Conservation (phyloP, 495 filamentous ascomycete species). For the Penicillium canariense region DNA sequence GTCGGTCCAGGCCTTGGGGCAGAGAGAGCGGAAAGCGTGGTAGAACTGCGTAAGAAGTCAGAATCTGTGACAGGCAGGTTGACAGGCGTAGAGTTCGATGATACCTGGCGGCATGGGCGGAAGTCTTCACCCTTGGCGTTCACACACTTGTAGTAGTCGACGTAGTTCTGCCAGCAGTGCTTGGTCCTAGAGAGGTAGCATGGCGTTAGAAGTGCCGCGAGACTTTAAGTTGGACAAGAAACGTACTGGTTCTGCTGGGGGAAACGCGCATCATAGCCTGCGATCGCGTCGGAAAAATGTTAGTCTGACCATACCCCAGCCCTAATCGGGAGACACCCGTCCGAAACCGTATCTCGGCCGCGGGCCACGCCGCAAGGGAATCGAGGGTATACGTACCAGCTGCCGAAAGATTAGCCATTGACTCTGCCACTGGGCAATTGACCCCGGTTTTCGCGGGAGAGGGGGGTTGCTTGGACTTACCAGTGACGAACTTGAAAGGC, state of each 20-base stretch:
- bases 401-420: conserved; percentile 49
- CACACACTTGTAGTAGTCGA: conserved; percentile 99
- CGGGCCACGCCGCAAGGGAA: conserved; percentile 13
- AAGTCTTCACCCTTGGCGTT: conserved; percentile 99
- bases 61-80: not conserved
- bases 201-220: conserved; percentile 10
- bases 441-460: conserved; percentile 21
- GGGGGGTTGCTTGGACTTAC: conserved; percentile 55
- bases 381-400: conserved; percentile 43
- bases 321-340: conserved; percentile 15
- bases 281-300: conserved; percentile 30
- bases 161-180: conserved; percentile 99
- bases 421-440: conserved; percentile 30
- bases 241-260: conserved; percentile 92
- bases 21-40: conserved; percentile 92
- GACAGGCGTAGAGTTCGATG: not conserved
- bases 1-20: conserved; percentile 90
- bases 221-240: not conserved
- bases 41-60: conserved; percentile 64
- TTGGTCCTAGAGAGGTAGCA: conserved; percentile 52
- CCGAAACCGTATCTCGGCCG: conserved; percentile 11
- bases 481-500: conserved; percentile 99
- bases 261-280: conserved; percentile 98
- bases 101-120: conserved; percentile 92
- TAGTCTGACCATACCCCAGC: conserved; percentile 23